Conservation (phyloP, 2,329 filamentous ascomycete species). For the Diaporthe sp. region DNA sequence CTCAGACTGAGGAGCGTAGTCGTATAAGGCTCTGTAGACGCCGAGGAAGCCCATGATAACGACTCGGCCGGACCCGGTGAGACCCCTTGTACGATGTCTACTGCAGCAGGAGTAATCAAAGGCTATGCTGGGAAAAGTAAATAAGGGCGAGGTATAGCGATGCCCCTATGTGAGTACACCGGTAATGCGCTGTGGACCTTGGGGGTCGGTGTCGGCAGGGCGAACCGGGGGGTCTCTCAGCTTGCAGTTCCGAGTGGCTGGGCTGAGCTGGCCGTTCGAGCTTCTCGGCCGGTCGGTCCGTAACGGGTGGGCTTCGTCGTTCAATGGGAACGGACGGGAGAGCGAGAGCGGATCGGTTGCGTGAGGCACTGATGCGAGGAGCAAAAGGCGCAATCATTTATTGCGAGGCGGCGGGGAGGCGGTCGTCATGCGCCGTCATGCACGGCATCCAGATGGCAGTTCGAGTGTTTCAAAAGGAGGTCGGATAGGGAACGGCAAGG, state of each 20-base stretch:
- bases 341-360: not conserved
- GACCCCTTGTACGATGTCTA: slow-evolving; percentile 12
- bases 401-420: slow-evolving; percentile 29
- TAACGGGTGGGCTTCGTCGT: slow-evolving; percentile 11
- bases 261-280: slow-evolving; percentile 31
- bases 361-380: slow-evolving; percentile 29
- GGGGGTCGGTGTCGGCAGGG: slow-evolving; percentile 28
- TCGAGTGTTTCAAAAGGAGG: slow-evolving; percentile 35
- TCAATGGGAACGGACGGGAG: not conserved
- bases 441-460: slow-evolving; percentile 32
- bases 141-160: not conserved
- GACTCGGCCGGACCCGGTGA: slow-evolving; percentile 14
- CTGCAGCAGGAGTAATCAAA: slow-evolving; percentile 22
- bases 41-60: slow-evolving; percentile 88
- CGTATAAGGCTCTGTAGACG: slow-evolving; percentile 91
- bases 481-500: slow-evolving; percentile 31
- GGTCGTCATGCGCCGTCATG: slow-evolving; percentile 39
- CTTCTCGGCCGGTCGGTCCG: slow-evolving; percentile 33
- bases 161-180: slow-evolving; percentile 25
- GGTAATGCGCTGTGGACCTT: slow-evolving; percentile 30
- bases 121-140: not conserved
- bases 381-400: slow-evolving; percentile 14
- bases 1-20: slow-evolving; percentile 89
- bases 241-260: slow-evolving; percentile 28
- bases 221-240: slow-evolving; percentile 36